Evolutionary conservation across 306 rosid species (phyloP).

Genomic region (Erythrophleum fordii): DNA sequence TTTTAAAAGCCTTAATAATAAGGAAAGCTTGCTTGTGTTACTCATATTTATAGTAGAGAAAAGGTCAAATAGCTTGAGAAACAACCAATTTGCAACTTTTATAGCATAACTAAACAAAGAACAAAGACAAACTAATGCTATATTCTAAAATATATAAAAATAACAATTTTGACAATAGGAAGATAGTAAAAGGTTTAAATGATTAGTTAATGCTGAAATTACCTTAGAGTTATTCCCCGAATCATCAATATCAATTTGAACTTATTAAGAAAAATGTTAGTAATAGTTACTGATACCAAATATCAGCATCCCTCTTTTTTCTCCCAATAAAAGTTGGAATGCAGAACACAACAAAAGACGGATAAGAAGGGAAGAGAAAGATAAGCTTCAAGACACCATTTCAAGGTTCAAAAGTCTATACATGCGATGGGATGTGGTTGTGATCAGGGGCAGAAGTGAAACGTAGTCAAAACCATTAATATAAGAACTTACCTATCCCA

Average conservation of each 20-base stretch:
- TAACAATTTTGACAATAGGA: neutral
- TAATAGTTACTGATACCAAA: conserved; percentile 1
- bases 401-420: neutral
- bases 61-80: too few relatives aligned
- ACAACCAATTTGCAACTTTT: neutral
- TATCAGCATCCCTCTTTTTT: neutral
- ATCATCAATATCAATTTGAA: neutral
- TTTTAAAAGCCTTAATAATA: too few relatives aligned
- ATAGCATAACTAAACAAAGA: neutral
- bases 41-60: too few relatives aligned
- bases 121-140: neutral
- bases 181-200: neutral
- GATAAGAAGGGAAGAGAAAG: neutral
- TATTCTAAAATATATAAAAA: neutral
- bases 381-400: neutral
- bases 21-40: too few relatives aligned
- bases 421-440: conserved; percentile 7
- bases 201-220: neutral
- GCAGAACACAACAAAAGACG: neutral
- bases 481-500: conserved; percentile 62
- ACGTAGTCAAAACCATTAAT: conserved; percentile 24
- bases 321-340: conserved; percentile 5
- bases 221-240: neutral
- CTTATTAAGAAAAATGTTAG: neutral
- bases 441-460: neutral